Evolutionary conservation across 805 yeast species (phyloP), one percentile per base, ranked within the genome.

Genomic region (Yarrowia deformans): DNA sequence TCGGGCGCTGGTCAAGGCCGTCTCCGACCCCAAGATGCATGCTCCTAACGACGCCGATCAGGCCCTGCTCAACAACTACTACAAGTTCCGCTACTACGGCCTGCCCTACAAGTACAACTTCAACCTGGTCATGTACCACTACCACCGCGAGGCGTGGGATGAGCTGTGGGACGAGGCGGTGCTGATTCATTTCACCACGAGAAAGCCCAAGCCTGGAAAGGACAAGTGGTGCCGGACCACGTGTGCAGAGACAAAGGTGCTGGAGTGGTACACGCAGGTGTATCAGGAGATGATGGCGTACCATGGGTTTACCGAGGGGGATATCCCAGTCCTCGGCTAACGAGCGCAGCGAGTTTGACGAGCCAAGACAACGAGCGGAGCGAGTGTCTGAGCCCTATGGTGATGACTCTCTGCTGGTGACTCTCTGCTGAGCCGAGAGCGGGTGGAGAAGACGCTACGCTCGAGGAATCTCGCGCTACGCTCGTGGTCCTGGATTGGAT

Each of bases 41-140:
- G 61, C 73, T 19, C 76, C 76, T 6, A 73, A 74, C 54, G 76
- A 73, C 34, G 75, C 74, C 5, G 75, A 74, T 46, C 76, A 74
- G 68, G 75, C 74, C 1, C 72, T 74, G 37, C 56, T 74, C 42
- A 73, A 72, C 68, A 73, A 70, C 13, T 73, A 70, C 54, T 74
- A 70, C 67, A 34, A 67, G 49, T 70, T 68, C 56, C 63, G 74
- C n/a, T 71, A 70, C 58, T 73, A 68, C 37, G 71, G 69, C 1
- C 67, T 74, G 29, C 75, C 76, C 16, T 73, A 70, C 70, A 73
- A 70, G 60, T 74, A 74, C 69, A 74, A 74, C 66, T 71, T 70
- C 61, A 74, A 74, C 69, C 67, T 74, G n/a, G 71, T 74, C 19
- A 68, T 73, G 72, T 74, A 68, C 67, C 73, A 70, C 46, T 69